Conservation (phyloP, 805 yeast genomes). For the Saccharomycopsis sp. region DNA sequence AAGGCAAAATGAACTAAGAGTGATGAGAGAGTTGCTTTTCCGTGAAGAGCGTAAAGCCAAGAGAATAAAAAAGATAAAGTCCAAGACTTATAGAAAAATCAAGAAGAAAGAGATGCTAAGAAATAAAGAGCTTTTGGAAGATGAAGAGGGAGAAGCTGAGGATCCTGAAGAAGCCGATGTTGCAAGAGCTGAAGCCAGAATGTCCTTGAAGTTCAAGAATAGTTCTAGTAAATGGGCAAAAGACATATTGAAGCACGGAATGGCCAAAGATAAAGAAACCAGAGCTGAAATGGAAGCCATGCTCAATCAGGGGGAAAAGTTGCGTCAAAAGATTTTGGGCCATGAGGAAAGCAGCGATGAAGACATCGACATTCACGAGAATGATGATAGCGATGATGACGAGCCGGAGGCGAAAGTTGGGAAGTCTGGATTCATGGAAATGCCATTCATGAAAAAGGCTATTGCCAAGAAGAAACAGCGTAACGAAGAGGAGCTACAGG, state of each 20-base stretch:
- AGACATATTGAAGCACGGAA: slow-evolving; percentile 80
- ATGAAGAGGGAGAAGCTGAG: slow-evolving; percentile 39
- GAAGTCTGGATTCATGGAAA: slow-evolving; percentile 79
- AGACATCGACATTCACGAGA: slow-evolving; percentile 36
- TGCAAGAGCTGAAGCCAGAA: slow-evolving; percentile 82
- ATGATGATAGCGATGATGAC: slow-evolving; percentile 39
- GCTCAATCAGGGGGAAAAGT: slow-evolving; percentile 77
- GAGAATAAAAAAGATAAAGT: slow-evolving; percentile 88
- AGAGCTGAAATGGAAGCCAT: slow-evolving; percentile 91
- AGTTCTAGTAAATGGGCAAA: slow-evolving; percentile 79
- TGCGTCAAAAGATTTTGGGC: slow-evolving; percentile 66
- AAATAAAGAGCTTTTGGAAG: slow-evolving; percentile 59
- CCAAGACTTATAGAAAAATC: slow-evolving; percentile 79
- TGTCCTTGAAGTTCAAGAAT: slow-evolving; percentile 84
- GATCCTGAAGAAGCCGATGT: slow-evolving; percentile 58
- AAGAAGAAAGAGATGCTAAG: slow-evolving; percentile 75
- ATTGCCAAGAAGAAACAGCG: slow-evolving; percentile 56
- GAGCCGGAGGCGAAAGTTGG: slow-evolving; percentile 43
- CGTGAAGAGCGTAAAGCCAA: slow-evolving; percentile 88
- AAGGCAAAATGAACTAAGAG: slow-evolving; percentile 72
- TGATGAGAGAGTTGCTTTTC: slow-evolving; percentile 94
- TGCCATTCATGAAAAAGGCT: slow-evolving; percentile 95
- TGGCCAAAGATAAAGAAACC: slow-evolving; percentile 76
- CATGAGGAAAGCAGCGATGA: slow-evolving; percentile 42
- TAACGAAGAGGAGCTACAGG: slow-evolving; percentile 45